phyloP scores from a whole-genome alignment of 1,284 basidiomycete genomes.

The Ceraceosorus bombacis region DNA sequence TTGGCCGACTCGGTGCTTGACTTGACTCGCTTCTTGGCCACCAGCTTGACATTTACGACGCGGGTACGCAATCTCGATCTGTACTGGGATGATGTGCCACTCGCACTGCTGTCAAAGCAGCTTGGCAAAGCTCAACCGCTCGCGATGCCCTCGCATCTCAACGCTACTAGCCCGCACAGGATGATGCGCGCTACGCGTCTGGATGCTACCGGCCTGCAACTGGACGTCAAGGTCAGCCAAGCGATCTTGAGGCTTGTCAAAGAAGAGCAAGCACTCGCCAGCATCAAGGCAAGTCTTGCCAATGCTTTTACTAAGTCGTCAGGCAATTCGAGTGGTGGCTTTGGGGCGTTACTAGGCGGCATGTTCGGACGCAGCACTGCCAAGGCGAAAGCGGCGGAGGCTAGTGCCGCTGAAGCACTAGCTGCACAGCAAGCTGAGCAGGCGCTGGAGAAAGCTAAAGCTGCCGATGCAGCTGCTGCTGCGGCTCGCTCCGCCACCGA shows the following conservation, averaged over 20 bases:
- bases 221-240: constrained; percentile 73
- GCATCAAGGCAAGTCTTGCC: constrained; percentile 21
- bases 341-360: constrained; percentile 26
- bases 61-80: constrained; percentile 63
- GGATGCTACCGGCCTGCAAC: constrained; percentile 65
- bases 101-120: constrained; percentile 68
- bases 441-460: constrained; percentile 12
- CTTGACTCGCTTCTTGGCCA: constrained; percentile 79
- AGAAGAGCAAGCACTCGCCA: constrained; percentile 53
- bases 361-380: constrained; percentile 50
- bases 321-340: constrained; percentile 25
- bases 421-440: constrained; percentile 9
- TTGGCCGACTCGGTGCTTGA: constrained; percentile 74
- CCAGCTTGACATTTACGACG: constrained; percentile 89
- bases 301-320: constrained; percentile 41
- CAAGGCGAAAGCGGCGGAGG: constrained; percentile 11
- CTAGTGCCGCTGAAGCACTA: not conserved
- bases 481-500: constrained; percentile 1
- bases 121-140: constrained; percentile 57
- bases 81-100: constrained; percentile 61
- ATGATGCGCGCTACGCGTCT: constrained; percentile 66
- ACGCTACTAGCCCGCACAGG: constrained; percentile 50
- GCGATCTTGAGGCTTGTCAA: constrained; percentile 61
- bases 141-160: constrained; percentile 56
- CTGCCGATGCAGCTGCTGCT: not conserved